These are phyloP conservation scores for Lasiosphaeris hirsuta DNA, from an alignment of 495 filamentous ascomycete species.

Conservation along the genomic window DNA sequence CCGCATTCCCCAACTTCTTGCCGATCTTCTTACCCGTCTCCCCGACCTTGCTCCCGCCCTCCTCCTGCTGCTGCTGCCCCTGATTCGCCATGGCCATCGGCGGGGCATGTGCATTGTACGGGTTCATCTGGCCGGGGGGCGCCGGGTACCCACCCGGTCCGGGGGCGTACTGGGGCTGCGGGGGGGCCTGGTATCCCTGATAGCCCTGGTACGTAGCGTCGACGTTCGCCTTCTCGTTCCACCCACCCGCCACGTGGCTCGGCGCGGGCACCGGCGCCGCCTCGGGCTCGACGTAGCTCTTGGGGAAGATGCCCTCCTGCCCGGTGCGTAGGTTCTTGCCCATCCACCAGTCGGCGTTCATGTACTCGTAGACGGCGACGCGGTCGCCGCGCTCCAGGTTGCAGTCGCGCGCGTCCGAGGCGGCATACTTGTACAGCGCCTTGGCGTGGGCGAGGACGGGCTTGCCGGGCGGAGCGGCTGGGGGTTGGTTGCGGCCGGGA, in stretches of 20 bases:
- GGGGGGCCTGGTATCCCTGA: constrained; percentile 25
- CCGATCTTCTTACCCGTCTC: constrained; percentile 70
- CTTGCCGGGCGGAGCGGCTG: constrained; percentile 45
- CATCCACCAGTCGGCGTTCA: constrained; percentile 97
- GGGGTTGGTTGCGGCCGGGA: constrained; percentile 48
- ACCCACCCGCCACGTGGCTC: constrained; percentile 1
- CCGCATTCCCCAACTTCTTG: constrained; percentile 73
- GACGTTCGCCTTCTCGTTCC: constrained; percentile 8
- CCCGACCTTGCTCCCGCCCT: constrained; percentile 40
- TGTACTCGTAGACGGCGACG: constrained; percentile 78
- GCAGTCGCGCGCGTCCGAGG: constrained; percentile 74
- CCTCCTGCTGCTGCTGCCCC: constrained; percentile 25
- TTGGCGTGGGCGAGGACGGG: constrained; percentile 66
- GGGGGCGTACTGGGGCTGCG: constrained; percentile 29
- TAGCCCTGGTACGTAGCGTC: constrained; percentile 1
- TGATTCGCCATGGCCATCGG: constrained; percentile 45
- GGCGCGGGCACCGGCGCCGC: constrained; percentile 5
- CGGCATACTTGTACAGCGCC: constrained; percentile 79
- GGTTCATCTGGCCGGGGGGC: constrained; percentile 39
- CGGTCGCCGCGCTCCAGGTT: constrained; percentile 71
- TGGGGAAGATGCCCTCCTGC: constrained; percentile 85
- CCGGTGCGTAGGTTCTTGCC: constrained; percentile 78
- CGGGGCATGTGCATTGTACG: constrained; percentile 49
- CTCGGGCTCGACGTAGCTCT: constrained; percentile 66
- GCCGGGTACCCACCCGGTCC: constrained; percentile 26